Conservation (phyloP, 106 monocot genomes). For the Apostasia shenzhenica region DNA sequence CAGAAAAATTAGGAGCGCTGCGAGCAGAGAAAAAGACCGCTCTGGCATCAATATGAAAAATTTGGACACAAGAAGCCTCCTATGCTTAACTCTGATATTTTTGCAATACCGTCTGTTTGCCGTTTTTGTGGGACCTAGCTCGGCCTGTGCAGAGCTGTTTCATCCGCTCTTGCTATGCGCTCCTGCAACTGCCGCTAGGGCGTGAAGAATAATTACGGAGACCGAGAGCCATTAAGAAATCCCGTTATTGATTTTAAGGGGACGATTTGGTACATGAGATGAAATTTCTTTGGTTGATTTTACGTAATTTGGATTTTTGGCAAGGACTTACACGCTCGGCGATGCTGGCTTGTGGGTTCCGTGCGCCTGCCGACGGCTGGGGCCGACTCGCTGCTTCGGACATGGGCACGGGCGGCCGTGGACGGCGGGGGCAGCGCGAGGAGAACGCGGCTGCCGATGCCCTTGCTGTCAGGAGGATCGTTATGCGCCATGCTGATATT, state of each 20-base stretch:
- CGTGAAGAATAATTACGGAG: too few relatives aligned
- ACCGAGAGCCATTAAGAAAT: background rate
- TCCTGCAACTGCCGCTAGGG: conserved; percentile 60
- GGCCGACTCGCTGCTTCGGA: conserved; percentile 70
- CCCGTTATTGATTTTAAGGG: conserved; percentile 10
- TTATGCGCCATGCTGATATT: conserved; percentile 5
- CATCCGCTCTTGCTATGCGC: conserved; percentile 89
- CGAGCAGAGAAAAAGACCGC: background rate
- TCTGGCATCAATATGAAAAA: background rate
- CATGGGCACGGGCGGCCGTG: too few relatives aligned
- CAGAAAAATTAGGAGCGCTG: background rate
- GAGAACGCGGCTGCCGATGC: conserved; percentile 35
- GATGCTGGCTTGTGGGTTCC: conserved; percentile 92
- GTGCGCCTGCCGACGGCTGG: conserved; percentile 88
- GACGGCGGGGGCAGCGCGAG: conserved; percentile 13
- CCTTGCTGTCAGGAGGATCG: conserved; percentile 32
- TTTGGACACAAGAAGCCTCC: background rate
- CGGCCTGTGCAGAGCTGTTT: conserved; percentile 82
- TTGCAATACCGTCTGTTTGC: too few relatives aligned
- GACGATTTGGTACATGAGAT: background rate
- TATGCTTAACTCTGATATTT: background rate
- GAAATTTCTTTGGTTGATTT: too few relatives aligned
- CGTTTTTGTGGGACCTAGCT: conserved; percentile 83
- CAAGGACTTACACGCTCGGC: conserved; percentile 72
- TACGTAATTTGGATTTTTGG: background rate